Evolutionary conservation across 805 yeast genomes (phyloP).

Genomic region (Lachancea thermotolerans): DNA sequence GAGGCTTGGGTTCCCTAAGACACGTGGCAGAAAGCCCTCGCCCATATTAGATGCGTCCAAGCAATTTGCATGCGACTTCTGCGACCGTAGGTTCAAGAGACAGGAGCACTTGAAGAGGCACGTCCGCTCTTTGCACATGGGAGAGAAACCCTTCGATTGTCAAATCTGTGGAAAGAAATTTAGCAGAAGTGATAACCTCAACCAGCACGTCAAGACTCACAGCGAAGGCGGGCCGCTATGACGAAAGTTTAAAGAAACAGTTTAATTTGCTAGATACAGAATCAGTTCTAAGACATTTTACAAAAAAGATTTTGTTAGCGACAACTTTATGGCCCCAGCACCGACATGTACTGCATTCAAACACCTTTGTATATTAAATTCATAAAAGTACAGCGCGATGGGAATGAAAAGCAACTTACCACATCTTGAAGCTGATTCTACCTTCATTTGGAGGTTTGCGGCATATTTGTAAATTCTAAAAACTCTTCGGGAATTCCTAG

Average conservation of each 20-base stretch:
- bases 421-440: background rate
- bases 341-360: too few relatives aligned
- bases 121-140: constrained; percentile 63
- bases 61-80: constrained; percentile 56
- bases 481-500: constrained; percentile 41
- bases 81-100: constrained; percentile 61
- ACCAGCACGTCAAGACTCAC: constrained; percentile 62
- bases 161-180: constrained; percentile 55
- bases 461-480: constrained; percentile 15
- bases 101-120: constrained; percentile 76
- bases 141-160: constrained; percentile 65
- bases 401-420: background rate
- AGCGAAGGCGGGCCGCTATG: constrained; percentile 6
- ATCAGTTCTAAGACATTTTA: background rate
- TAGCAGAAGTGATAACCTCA: constrained; percentile 58
- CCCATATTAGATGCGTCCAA: constrained; percentile 49
- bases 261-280: background rate
- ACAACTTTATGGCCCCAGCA: background rate
- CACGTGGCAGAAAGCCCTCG: constrained; percentile 62
- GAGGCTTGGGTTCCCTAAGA: constrained; percentile 30
- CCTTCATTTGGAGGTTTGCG: background rate
- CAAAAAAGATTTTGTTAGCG: background rate
- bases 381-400: background rate
- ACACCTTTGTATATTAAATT: background rate
- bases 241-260: background rate